Evolutionary conservation across 495 filamentous ascomycete genomes (phyloP).

Genomic region (Penicillium steckii): DNA sequence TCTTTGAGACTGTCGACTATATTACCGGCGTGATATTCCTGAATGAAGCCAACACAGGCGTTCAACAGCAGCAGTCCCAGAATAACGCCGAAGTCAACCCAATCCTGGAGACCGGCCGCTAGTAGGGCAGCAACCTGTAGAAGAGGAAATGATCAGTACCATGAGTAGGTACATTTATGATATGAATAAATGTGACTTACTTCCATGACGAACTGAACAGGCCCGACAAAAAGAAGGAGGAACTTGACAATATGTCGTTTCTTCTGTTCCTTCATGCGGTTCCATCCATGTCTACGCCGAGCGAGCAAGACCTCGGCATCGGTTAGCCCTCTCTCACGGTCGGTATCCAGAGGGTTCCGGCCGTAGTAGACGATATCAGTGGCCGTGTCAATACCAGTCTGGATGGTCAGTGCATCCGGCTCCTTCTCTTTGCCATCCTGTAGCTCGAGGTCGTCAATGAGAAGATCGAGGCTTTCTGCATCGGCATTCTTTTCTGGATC

Average conservation of each 20-base stretch:
- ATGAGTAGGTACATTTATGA: too few relatives aligned
- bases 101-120: conserved; percentile 73
- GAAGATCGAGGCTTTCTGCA: conserved; percentile 67
- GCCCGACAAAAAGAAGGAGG: conserved; percentile 79
- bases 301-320: conserved; percentile 58
- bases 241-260: conserved; percentile 83
- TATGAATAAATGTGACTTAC: conserved; percentile 41
- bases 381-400: conserved; percentile 20
- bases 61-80: conserved; percentile 75
- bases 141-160: not conserved
- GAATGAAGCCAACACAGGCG: conserved; percentile 79
- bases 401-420: conserved; percentile 48
- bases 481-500: conserved; percentile 28
- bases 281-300: conserved; percentile 78
- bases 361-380: conserved; percentile 59
- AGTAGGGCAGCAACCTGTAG: conserved; percentile 66
- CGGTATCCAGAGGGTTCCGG: conserved; percentile 59
- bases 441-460: conserved; percentile 82
- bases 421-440: conserved; percentile 66
- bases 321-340: conserved; percentile 68
- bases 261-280: conserved; percentile 88
- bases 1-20: conserved; percentile 92
- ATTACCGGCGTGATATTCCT: conserved; percentile 87
- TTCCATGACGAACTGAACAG: conserved; percentile 95
- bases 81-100: conserved; percentile 80